phyloP scores from a whole-genome alignment of 208 protist genomes.

The Acanthamoeba culbertsoni region DNA sequence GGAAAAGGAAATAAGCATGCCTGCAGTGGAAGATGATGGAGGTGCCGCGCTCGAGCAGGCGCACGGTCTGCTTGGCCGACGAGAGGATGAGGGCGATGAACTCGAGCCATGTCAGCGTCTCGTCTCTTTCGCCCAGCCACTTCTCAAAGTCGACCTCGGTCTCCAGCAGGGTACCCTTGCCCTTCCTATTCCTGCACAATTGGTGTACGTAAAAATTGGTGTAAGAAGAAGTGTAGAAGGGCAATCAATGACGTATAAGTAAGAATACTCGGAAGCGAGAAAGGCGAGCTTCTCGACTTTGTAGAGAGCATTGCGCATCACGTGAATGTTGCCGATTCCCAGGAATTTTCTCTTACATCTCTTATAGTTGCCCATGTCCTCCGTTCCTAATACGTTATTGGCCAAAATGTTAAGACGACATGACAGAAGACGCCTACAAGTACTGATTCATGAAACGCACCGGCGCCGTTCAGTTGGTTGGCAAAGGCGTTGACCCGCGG shows the following conservation, averaged over 20 bases:
- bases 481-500: constrained; percentile 36
- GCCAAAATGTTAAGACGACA: not conserved
- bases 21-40: constrained; percentile 29
- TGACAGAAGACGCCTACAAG: not conserved
- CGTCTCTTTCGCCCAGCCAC: not conserved
- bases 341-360: constrained; percentile 72
- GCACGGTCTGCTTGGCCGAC: not conserved
- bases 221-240: not conserved
- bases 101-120: constrained; percentile 7
- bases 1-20: not conserved
- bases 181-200: not conserved
- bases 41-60: not conserved
- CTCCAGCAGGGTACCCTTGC: not conserved
- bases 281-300: not conserved
- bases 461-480: constrained; percentile 12
- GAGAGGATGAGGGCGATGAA: constrained; percentile 1
- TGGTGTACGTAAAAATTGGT: too few species aligned
- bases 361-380: constrained; percentile 64
- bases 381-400: too few species aligned
- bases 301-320: constrained; percentile 12
- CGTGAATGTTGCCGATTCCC: constrained; percentile 63
- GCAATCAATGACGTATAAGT: not conserved
- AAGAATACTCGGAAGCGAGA: not conserved
- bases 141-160: not conserved
- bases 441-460: not conserved